A percentile compares a stretch with the other conserved stretches of the same genome.
These are phyloP conservation scores for Neurospora sp. DNA, from an alignment of 495 filamentous ascomycete species.

Conservation along the genomic window DNA sequence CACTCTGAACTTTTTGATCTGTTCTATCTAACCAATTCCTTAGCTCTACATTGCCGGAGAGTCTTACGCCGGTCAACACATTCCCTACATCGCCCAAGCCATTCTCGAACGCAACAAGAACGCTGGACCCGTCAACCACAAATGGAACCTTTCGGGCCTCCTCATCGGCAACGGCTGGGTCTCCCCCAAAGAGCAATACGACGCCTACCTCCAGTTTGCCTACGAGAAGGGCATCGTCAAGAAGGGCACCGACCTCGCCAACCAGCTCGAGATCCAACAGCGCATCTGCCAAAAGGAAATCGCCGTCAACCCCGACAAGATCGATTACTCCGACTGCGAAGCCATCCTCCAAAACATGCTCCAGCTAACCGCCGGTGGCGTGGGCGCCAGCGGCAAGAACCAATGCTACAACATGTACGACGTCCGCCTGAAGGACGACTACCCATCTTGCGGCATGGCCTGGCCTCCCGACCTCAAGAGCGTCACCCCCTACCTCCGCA, in stretches of 20 bases:
- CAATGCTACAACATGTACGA: conserved; percentile 92
- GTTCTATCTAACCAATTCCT: conserved; percentile 8
- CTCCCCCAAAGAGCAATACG: conserved; percentile 79
- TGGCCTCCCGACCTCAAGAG: conserved; percentile 79
- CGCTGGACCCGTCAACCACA: conserved; percentile 17
- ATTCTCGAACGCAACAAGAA: conserved; percentile 75
- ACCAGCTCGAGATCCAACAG: conserved; percentile 41
- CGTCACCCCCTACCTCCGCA: conserved; percentile 76
- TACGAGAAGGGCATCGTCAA: conserved; percentile 64
- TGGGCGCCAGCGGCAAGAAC: conserved; percentile 32
- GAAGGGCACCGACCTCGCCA: conserved; percentile 51
- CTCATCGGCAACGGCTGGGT: conserved; percentile 98
- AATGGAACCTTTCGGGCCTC: conserved; percentile 79
- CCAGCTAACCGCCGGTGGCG: conserved; percentile 37
- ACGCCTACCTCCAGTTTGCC: conserved; percentile 70
- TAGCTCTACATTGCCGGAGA: conserved; percentile 92
- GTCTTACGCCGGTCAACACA: conserved; percentile 95
- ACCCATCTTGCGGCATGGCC: conserved; percentile 79
- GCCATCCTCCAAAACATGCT: conserved; percentile 61
- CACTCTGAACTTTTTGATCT: neutral
- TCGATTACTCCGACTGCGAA: conserved; percentile 66
- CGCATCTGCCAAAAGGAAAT: conserved; percentile 53
- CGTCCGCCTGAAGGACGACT: conserved; percentile 64
- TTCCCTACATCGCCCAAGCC: conserved; percentile 85
- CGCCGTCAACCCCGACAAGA: conserved; percentile 47